Evolutionary conservation across 768 basidiomycete genomes (phyloP), one percentile per base, ranked within the genome.

Genomic region (Russula dissimulans): DNA sequence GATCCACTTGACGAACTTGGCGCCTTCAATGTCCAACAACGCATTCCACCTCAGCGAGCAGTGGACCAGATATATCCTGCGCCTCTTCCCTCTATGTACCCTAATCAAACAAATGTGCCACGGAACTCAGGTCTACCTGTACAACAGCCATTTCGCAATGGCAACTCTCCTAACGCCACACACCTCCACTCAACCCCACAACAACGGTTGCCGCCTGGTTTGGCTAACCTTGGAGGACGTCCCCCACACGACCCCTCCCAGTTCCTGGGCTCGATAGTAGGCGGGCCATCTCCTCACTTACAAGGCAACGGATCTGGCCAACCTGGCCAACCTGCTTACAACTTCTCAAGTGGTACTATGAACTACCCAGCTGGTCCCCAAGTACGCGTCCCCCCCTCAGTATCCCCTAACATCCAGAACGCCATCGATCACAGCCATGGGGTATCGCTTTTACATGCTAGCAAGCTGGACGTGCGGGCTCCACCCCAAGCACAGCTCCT

Each of bases 201-300:
- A 57, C 86, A 86, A 67, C 81, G 87, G 45, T 73, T 91, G 38
- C 89, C 89, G 12, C 88, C 88, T 15, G 89, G 89, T 36, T 75
- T 91, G 42, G 89, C 89, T 12, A 90, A 90, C 67, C 79, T 91
- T 18, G 90, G 89, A 32, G 88, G 82, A 45, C 83, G 89, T 7
- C 89, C 88, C 26, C 89, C 89, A 3, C 88, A 89, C 65, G 89
- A 91, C 53, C 82, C 86, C 22, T 77, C 78, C 9, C 89, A 87
- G 65, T 85, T 84, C 66, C 65, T 78, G 41, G 73, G 70, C 9
- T 49, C 69, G 39, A 61, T 70, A 52, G 67, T 81, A 31, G 79
- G 82, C 32, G 73, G 82, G 32, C 62, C 59, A 32, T 46, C 65
- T 18, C 44, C 58, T 17, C 67, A 69, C 34, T 42, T 56, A 34